Evolutionary conservation across 805 yeast species (phyloP).

Genomic region (Debaryomyces hansenii): DNA sequence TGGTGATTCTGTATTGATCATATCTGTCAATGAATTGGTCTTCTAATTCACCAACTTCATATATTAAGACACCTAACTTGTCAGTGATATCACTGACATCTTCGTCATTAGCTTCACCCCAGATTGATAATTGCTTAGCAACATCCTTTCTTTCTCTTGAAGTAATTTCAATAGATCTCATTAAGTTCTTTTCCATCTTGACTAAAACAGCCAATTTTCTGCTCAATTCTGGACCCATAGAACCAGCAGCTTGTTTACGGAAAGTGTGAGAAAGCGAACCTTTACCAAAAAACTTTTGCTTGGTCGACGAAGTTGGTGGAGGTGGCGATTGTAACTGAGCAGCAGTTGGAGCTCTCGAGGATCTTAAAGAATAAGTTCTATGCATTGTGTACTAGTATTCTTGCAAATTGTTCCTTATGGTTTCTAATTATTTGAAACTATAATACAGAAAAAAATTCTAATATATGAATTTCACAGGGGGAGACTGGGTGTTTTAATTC

Average conservation of each 20-base stretch:
- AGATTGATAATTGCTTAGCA: constrained; percentile 92
- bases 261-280: constrained; percentile 66
- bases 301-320: constrained; percentile 77
- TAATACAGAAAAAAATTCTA: background rate
- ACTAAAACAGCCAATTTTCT: constrained; percentile 88
- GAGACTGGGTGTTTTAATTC: background rate
- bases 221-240: constrained; percentile 91
- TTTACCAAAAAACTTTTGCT: constrained; percentile 71
- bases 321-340: constrained; percentile 78
- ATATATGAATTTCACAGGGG: background rate
- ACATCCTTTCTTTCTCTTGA: constrained; percentile 94
- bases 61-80: constrained; percentile 92
- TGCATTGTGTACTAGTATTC: constrained; percentile 49
- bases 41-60: constrained; percentile 96
- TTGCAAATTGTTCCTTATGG: no score
- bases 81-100: constrained; percentile 97
- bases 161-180: constrained; percentile 90
- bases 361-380: constrained; percentile 81
- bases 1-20: constrained; percentile 95
- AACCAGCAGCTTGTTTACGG: constrained; percentile 85
- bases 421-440: background rate
- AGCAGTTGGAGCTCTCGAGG: constrained; percentile 78
- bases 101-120: constrained; percentile 99
- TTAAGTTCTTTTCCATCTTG: constrained; percentile 94
- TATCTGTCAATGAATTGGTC: constrained; percentile 98